Percentiles rank a stretch among this genome's conserved stretches.
These are phyloP conservation scores for Neobulgaria alba DNA, from an alignment of 2,329 filamentous ascomycete species.

Conservation along the genomic window DNA sequence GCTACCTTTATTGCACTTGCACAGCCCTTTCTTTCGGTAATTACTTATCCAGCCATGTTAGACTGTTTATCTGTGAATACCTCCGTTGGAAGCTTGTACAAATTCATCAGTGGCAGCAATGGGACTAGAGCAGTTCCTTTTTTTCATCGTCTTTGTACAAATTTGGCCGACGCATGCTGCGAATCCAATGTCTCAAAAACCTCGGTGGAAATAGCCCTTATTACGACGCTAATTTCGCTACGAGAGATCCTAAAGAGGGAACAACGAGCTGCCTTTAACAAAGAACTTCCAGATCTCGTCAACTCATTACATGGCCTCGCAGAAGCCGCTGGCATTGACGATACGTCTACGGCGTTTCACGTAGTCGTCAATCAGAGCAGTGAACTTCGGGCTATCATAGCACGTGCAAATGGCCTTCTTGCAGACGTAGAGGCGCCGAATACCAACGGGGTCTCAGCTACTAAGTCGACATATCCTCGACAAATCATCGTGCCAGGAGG, in stretches of 20 bases:
- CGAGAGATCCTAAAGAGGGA: slow-evolving; percentile 20
- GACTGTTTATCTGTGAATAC: slow-evolving; percentile 31
- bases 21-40: slow-evolving; percentile 22
- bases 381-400: slow-evolving; percentile 13
- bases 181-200: slow-evolving; percentile 4
- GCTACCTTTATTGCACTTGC: not conserved
- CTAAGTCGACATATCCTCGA: slow-evolving; percentile 15
- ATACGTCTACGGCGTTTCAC: slow-evolving; percentile 8
- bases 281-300: slow-evolving; percentile 19
- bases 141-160: slow-evolving; percentile 19
- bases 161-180: slow-evolving; percentile 1
- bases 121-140: slow-evolving; percentile 27
- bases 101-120: slow-evolving; percentile 28
- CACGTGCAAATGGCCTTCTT: slow-evolving; percentile 11
- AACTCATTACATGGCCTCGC: slow-evolving; percentile 10
- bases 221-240: slow-evolving; percentile 13
- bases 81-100: slow-evolving; percentile 29
- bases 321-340: slow-evolving; percentile 7
- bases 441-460: slow-evolving; percentile 5
- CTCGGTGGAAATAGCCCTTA: slow-evolving; percentile 12
- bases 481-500: slow-evolving; percentile 8
- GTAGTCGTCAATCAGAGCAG: slow-evolving; percentile 5
- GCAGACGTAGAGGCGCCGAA: slow-evolving; percentile 1
- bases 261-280: slow-evolving; percentile 18
- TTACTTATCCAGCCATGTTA: slow-evolving; percentile 29